A percentile compares a stretch with the other conserved stretches of the same genome.
Conservation (phyloP, 2,329 filamentous ascomycete species). For the Sarocladium strictum region DNA sequence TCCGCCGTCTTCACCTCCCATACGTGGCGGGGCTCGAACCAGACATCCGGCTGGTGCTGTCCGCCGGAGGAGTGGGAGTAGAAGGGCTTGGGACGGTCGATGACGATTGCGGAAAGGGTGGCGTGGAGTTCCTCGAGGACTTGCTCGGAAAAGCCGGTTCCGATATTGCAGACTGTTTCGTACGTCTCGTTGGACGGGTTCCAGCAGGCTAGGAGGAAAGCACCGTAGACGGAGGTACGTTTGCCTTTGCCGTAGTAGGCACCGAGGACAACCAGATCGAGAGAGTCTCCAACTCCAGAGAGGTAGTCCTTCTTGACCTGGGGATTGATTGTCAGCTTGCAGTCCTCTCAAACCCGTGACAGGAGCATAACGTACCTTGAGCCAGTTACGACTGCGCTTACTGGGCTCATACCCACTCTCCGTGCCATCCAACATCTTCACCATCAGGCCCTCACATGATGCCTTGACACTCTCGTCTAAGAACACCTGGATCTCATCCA, state of each 20-base stretch:
- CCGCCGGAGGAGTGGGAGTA: constrained; percentile 78
- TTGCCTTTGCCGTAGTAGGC: constrained; percentile 95
- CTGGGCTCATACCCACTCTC: constrained; percentile 95
- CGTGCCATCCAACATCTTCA: constrained; percentile 94
- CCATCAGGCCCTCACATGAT: constrained; percentile 96
- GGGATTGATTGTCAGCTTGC: not conserved
- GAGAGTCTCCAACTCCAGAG: constrained; percentile 84
- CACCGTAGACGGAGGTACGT: constrained; percentile 90
- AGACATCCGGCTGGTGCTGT: constrained; percentile 95
- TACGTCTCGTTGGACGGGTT: constrained; percentile 75
- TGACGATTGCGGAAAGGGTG: constrained; percentile 68
- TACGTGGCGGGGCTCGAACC: constrained; percentile 91
- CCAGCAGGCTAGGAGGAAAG: constrained; percentile 92
- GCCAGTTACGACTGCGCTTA: constrained; percentile 95
- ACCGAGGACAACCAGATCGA: constrained; percentile 91
- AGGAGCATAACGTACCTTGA: constrained; percentile 58
- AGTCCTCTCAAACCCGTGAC: not conserved
- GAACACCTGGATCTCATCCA: constrained; percentile 89
- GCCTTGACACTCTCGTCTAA: constrained; percentile 94
- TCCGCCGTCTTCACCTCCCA: constrained; percentile 99
- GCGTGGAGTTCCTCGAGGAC: constrained; percentile 81
- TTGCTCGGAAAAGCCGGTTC: constrained; percentile 94
- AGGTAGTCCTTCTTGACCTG: constrained; percentile 98
- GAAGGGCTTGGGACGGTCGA: constrained; percentile 89
- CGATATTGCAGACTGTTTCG: constrained; percentile 97